phyloP scores from a whole-genome alignment of 2,329 filamentous ascomycete genomes.

The Neopestalotiopsis sp. region DNA sequence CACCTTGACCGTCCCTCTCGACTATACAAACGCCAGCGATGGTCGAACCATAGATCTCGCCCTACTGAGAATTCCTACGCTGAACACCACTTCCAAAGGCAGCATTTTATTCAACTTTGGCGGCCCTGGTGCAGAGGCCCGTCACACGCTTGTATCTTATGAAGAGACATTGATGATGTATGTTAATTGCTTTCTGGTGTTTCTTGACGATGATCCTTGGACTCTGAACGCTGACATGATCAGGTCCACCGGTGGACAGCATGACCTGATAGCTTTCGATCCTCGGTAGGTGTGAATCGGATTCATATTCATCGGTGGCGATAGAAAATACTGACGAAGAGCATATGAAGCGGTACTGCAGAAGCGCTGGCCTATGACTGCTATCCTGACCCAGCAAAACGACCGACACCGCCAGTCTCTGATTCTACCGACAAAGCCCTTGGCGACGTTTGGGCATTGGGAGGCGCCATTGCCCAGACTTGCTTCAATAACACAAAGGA shows the following conservation, averaged over 20 bases:
- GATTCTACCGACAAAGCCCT: conserved; percentile 23
- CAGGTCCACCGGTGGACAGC: conserved; percentile 27
- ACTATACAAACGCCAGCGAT: conserved; percentile 7
- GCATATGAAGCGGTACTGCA: conserved; percentile 24
- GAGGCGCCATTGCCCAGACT: conserved; percentile 19
- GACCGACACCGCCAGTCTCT: background rate
- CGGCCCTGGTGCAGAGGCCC: conserved; percentile 17
- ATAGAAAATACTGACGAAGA: background rate
- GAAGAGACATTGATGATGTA: background rate
- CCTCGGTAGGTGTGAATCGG: conserved; percentile 22
- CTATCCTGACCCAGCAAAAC: conserved; percentile 18
- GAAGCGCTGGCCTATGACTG: conserved; percentile 30
- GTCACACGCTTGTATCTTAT: background rate
- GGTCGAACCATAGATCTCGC: background rate
- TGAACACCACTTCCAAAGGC: conserved; percentile 24
- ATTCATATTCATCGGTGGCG: background rate
- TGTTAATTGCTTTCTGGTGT: background rate
- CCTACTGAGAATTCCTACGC: background rate
- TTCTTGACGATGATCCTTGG: too few relatives aligned
- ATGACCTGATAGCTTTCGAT: conserved; percentile 31
- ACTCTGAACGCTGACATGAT: background rate
- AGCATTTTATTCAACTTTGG: conserved; percentile 24
- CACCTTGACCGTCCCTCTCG: conserved; percentile 1
- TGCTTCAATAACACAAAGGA: conserved; percentile 26
- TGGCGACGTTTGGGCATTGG: conserved; percentile 26